Base-by-base conservation (phyloP, 2,329 filamentous ascomycete species). In the Aurifilum marmelostoma region DNA sequence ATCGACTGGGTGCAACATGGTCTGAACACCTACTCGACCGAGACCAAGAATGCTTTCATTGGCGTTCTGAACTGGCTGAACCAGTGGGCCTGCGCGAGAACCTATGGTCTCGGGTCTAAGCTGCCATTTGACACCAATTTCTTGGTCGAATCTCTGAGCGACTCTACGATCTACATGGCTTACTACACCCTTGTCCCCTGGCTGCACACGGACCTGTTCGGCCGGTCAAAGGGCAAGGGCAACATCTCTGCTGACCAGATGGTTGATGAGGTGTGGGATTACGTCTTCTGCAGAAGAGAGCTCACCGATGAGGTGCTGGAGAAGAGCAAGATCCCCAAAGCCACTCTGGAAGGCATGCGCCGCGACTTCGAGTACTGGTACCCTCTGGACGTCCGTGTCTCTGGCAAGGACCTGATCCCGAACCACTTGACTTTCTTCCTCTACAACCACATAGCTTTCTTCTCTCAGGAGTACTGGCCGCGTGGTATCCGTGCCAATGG, bases 331-430 rank as follows among this genome's bases (percentile, higher is more conserved):
- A 97, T 97, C 70, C 84, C 89, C 70, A 88, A 90, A 79, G 88
- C 90, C 71, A 88, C 88, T 3, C 85, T 99, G 59, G 88, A 92
- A 76, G 87, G 88, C 54, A 91, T 99, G 91, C 88, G 94, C 71
- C 88, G 94, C 76, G 93, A 97, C 75, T 98, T 98, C 75, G 91
- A 96, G 79, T 99, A 97, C 86, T 98, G 93, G 85, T 99, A 98
- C 80, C 96, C 96, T 54, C 84, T 98, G 65, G 95, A 98, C 76
- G 84, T 97, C 74, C 88, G 94, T 75, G 89, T 92, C 56, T 96
- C 92, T 47, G 96, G 95, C 75, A 98, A 98, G 84, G 95, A 97
- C 78, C 84, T 97, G 72, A 94, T 97, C 74, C 91, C 92, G 72
- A 97, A 97, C 82, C 96, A 98, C 81, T 83, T 99, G 76, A 97